A percentile compares a stretch with the other conserved stretches of the same genome.
phyloP scores from a whole-genome alignment of 306 rosid species.

The Casuarina cunninghamiana region DNA sequence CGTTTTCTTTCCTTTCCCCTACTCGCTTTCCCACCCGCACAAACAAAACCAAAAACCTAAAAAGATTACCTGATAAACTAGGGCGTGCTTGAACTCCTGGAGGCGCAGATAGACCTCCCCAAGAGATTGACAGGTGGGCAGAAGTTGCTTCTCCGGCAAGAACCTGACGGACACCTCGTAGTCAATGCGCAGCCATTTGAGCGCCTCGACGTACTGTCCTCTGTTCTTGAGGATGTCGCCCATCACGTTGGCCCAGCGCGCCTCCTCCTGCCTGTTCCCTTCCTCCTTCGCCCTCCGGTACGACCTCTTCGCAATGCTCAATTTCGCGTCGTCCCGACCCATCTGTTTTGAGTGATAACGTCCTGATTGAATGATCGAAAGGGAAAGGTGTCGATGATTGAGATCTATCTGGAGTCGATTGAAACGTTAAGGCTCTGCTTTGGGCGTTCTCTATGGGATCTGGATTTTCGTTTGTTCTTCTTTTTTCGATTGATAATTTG shows the following conservation, averaged over 20 bases:
- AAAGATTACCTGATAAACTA: constrained; percentile 57
- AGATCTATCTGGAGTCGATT: background rate
- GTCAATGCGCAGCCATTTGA: constrained; percentile 78
- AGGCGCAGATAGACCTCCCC: constrained; percentile 90
- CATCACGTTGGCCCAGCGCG: constrained; percentile 86
- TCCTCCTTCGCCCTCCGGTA: constrained; percentile 59
- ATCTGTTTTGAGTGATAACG: constrained; percentile 10
- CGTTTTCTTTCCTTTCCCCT: background rate
- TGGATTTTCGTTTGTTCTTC: background rate
- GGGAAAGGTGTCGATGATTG: background rate
- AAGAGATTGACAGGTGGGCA: constrained; percentile 85
- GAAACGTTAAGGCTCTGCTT: background rate
- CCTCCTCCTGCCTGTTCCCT: constrained; percentile 86
- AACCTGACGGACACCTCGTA: constrained; percentile 56
- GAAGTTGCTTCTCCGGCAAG: constrained; percentile 59
- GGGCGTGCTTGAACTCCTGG: constrained; percentile 59
- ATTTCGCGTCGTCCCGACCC: constrained; percentile 41
- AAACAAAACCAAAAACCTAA: background rate
- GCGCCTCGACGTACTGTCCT: constrained; percentile 79
- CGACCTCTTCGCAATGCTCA: constrained; percentile 60
- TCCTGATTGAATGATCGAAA: background rate
- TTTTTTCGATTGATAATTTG: background rate
- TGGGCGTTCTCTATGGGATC: background rate
- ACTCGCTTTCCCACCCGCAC: background rate
- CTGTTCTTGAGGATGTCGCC: constrained; percentile 63